Base-by-base conservation (phyloP, 306 rosid genomes). In the Glycine tomentella region DNA sequence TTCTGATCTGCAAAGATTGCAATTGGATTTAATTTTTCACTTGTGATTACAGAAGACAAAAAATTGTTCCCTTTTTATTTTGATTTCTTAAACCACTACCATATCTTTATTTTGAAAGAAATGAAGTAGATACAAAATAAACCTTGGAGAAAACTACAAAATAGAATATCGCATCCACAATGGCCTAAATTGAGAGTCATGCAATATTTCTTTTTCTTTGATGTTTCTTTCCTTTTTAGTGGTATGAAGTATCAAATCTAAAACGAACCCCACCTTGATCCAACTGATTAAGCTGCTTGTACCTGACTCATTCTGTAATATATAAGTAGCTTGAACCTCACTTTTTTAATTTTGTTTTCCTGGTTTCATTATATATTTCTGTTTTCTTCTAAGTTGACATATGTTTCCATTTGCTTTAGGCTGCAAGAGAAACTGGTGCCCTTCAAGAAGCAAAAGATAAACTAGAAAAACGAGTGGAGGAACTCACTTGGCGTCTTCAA, bases 401-500 rank as follows among this genome's bases (percentile, higher is more conserved):
- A 56, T 50, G 49, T 70, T 69, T 86, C 59, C 78, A 80, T 76
- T 81, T 81, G 80, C 83, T 80, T 57, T 82, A 93, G 97, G 97
- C 91, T 80, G 92, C 97, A 72, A 91, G 89, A 84, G 97, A 93
- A 88, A 93, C 97, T 34, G 94, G 93, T 25, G 92, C 97, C 62
- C 94, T 90, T 83, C 84, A 93, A 84, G 97, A 93, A 83, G 97
- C 97, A 80, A 93, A 93, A 82, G 91, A 90, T 89, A 90, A 89
- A 84, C 90, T 93, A 73, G 94, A 90, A 87, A 93, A 93, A 81
- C 87, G 83, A 42, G 94, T 91, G 66, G 97, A 93, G 92, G 97
- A 93, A 75, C 92, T 93, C 80, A 88, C 90, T 76, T 91, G 93
- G 97, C 93, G 94, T 74, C 84, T 93, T 57, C 97, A 93, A 78